Percentiles rank a stretch among this genome's conserved stretches.
These are phyloP conservation scores for Diacronema lutheri DNA, from an alignment of 78 protist species.

Conservation along the genomic window DNA sequence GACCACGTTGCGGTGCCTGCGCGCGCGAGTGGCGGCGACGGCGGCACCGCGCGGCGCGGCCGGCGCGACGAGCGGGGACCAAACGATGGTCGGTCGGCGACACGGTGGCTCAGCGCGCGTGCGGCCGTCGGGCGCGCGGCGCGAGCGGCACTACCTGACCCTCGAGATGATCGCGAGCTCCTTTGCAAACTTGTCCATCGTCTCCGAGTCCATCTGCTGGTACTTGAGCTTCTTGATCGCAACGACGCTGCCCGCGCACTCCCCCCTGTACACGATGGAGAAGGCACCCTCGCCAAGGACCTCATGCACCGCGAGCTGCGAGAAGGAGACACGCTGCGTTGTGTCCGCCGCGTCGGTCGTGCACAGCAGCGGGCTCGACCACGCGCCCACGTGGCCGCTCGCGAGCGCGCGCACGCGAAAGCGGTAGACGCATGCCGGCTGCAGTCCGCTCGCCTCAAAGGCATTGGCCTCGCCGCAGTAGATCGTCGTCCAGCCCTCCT, in stretches of 20 bases:
- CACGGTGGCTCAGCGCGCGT: too few relatives aligned
- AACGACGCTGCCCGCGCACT: background rate
- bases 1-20: slow-evolving; percentile 68
- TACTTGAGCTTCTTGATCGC: slow-evolving; percentile 1
- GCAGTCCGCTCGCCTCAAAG: background rate
- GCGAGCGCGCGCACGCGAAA: background rate
- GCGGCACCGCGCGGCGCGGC: too few relatives aligned
- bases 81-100: too few relatives aligned
- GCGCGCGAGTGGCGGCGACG: too few relatives aligned
- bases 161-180: background rate
- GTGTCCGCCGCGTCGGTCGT: slow-evolving; percentile 6
- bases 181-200: background rate
- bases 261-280: background rate
- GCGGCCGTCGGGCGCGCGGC: too few relatives aligned
- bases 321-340: background rate
- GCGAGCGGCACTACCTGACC: background rate
- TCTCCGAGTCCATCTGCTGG: background rate
- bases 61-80: too few relatives aligned
- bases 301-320: background rate
- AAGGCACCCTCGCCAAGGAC: slow-evolving; percentile 1
- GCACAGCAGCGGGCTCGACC: background rate
- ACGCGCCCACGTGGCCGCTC: background rate
- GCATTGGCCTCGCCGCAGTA: background rate
- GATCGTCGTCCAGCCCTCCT: background rate
- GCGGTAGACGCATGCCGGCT: background rate